A percentile compares a stretch with the other conserved stretches of the same genome.
Conservation (phyloP, 2,329 filamentous ascomycete genomes). For the Talaromyces sp. region DNA sequence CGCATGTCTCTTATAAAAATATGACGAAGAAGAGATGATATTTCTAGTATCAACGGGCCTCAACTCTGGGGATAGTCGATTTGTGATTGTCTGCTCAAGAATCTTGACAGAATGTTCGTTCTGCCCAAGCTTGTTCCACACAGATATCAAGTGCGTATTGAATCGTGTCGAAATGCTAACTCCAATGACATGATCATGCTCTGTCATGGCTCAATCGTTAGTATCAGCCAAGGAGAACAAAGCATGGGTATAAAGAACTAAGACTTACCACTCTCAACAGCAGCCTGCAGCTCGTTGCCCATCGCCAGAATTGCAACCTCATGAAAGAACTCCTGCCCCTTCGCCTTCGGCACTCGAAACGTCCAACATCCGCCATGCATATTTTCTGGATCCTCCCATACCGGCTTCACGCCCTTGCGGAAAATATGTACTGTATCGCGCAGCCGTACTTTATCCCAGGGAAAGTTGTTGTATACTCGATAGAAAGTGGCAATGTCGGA, state of each 20-base stretch:
- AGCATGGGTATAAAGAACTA: neutral
- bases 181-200: constrained; percentile 80
- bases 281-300: constrained; percentile 45
- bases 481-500: constrained; percentile 58
- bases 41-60: constrained; percentile 55
- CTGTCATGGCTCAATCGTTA: constrained; percentile 40
- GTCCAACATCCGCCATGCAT: constrained; percentile 84
- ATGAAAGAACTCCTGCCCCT: constrained; percentile 51
- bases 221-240: constrained; percentile 20
- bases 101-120: constrained; percentile 74
- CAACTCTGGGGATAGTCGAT: constrained; percentile 68
- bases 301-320: constrained; percentile 35
- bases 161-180: constrained; percentile 83
- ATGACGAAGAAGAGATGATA: constrained; percentile 37
- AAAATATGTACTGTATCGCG: constrained; percentile 76
- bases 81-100: constrained; percentile 68
- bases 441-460: constrained; percentile 70
- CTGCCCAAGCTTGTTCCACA: constrained; percentile 88
- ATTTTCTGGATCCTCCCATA: constrained; percentile 87
- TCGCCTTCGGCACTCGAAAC: constrained; percentile 77
- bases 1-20: constrained; percentile 80
- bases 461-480: constrained; percentile 77
- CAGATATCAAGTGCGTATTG: constrained; percentile 80
- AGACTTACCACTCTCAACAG: constrained; percentile 75
- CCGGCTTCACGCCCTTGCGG: constrained; percentile 69